Evolutionary conservation across 768 basidiomycete genomes (phyloP).

Genomic region (Austroboletus festivus): DNA sequence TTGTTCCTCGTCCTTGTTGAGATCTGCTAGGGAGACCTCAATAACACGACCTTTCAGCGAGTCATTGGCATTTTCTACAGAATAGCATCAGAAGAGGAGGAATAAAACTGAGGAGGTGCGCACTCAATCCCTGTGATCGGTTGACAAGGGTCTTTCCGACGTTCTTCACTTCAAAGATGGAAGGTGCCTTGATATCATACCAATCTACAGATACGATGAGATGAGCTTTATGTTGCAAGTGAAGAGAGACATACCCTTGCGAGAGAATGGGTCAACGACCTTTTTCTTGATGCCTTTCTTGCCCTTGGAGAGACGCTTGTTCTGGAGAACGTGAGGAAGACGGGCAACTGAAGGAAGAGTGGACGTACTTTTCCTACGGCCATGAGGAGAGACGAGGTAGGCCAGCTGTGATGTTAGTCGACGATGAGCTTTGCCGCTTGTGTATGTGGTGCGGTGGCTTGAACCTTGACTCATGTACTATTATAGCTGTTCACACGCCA

Average conservation of each 20-base stretch:
- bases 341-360: neutral
- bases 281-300: slow-evolving; percentile 99
- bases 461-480: slow-evolving; percentile 52
- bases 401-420: slow-evolving; percentile 40
- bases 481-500: slow-evolving; percentile 42
- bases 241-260: slow-evolving; percentile 75
- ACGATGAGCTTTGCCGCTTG: slow-evolving; percentile 12
- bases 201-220: slow-evolving; percentile 63
- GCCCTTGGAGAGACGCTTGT: slow-evolving; percentile 97
- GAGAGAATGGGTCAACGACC: slow-evolving; percentile 99
- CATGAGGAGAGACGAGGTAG: slow-evolving; percentile 53
- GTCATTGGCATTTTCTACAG: slow-evolving; percentile 94
- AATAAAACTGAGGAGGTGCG: slow-evolving; percentile 34
- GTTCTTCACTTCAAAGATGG: slow-evolving; percentile 94
- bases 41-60: slow-evolving; percentile 95
- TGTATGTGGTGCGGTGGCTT: slow-evolving; percentile 46
- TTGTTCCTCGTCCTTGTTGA: slow-evolving; percentile 99
- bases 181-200: slow-evolving; percentile 99
- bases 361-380: slow-evolving; percentile 82
- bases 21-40: slow-evolving; percentile 93
- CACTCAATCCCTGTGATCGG: slow-evolving; percentile 96
- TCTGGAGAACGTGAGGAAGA: slow-evolving; percentile 45
- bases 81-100: slow-evolving; percentile 6
- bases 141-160: slow-evolving; percentile 99
- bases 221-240: neutral